These are phyloP conservation scores for Xylaria curta DNA, from an alignment of 495 filamentous ascomycete genomes.

Conservation along the genomic window DNA sequence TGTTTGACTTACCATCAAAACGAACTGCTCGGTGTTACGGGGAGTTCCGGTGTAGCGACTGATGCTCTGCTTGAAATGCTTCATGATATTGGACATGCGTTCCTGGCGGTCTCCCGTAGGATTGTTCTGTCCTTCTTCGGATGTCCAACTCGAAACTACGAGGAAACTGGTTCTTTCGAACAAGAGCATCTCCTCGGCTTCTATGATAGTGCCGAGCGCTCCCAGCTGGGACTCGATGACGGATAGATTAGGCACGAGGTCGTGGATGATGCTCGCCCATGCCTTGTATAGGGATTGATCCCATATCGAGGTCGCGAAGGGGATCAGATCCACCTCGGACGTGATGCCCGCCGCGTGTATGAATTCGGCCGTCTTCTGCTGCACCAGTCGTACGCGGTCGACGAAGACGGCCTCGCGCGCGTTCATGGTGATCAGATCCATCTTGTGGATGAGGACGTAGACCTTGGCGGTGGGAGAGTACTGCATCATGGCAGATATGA, in stretches of 20 bases:
- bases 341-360: constrained; percentile 46
- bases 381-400: constrained; percentile 74
- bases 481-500: constrained; percentile 83
- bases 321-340: constrained; percentile 61
- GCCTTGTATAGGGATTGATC: constrained; percentile 98
- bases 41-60: constrained; percentile 58
- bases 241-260: constrained; percentile 90
- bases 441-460: constrained; percentile 96
- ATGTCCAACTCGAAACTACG: constrained; percentile 85
- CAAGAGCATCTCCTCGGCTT: constrained; percentile 91
- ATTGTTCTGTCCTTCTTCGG: constrained; percentile 73
- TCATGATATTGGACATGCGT: constrained; percentile 93
- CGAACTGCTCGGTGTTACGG: constrained; percentile 63
- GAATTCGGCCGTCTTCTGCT: constrained; percentile 76
- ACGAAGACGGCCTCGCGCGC: constrained; percentile 81
- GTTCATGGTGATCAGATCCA: constrained; percentile 90
- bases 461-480: constrained; percentile 83
- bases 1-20: constrained; percentile 44
- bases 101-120: constrained; percentile 92
- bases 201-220: constrained; percentile 77
- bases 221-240: constrained; percentile 84
- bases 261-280: constrained; percentile 97
- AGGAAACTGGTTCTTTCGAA: constrained; percentile 97
- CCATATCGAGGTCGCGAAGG: constrained; percentile 96
- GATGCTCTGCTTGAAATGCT: constrained; percentile 87